A percentile compares a stretch with the other conserved stretches of the same genome.
Evolutionary conservation across 352 stramenopile species (phyloP).

Genomic region (Phytopythium vexans): DNA sequence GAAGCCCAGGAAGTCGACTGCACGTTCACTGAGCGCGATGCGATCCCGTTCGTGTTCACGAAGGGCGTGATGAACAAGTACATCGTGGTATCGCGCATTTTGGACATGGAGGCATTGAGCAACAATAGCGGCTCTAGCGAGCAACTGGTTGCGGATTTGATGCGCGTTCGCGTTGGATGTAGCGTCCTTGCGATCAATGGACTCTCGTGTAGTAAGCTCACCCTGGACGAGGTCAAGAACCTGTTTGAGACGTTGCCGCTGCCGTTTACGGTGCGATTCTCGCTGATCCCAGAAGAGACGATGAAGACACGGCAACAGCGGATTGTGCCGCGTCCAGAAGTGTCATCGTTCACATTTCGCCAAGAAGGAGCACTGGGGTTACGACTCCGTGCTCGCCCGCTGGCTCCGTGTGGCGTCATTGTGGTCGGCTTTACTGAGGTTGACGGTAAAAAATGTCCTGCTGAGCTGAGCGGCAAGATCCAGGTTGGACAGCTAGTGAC

Average conservation of each 20-base stretch:
- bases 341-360: slow-evolving; percentile 66
- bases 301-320: slow-evolving; percentile 48
- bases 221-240: slow-evolving; percentile 52
- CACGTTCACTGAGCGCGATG: slow-evolving; percentile 38
- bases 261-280: slow-evolving; percentile 68
- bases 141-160: slow-evolving; percentile 28
- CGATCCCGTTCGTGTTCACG: slow-evolving; percentile 62
- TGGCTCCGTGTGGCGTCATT: slow-evolving; percentile 67
- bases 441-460: slow-evolving; percentile 51
- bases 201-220: slow-evolving; percentile 68
- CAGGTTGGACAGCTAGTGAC: slow-evolving; percentile 58
- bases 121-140: slow-evolving; percentile 11
- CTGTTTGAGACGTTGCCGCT: slow-evolving; percentile 51
- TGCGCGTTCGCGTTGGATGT: slow-evolving; percentile 49
- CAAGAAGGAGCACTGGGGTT: slow-evolving; percentile 70
- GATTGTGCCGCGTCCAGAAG: slow-evolving; percentile 44
- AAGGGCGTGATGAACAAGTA: slow-evolving; percentile 73
- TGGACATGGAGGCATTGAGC: slow-evolving; percentile 26
- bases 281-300: slow-evolving; percentile 55
- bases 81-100: slow-evolving; percentile 52
- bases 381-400: slow-evolving; percentile 66
- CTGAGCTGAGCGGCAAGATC: slow-evolving; percentile 74
- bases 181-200: slow-evolving; percentile 76
- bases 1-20: slow-evolving; percentile 68
- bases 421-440: slow-evolving; percentile 66